Base-by-base conservation (phyloP, 371 early-diverging fungal genomes). In the Syncephalastrum sp. region DNA sequence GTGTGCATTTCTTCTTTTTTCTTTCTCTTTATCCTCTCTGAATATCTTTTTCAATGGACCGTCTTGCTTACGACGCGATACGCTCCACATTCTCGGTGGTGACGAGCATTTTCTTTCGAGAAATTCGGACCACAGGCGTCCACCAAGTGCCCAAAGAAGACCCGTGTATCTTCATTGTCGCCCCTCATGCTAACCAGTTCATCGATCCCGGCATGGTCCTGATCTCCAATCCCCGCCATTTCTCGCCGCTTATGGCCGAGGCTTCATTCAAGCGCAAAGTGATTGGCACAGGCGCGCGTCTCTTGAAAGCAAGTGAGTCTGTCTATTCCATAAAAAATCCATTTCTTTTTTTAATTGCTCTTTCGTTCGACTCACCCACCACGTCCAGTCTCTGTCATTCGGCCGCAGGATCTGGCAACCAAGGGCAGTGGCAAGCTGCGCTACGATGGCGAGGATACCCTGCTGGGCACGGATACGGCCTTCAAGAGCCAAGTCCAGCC, bases 111-210 rank as follows among this genome's bases (percentile, higher is more conserved):
- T 91, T 91, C 64, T 91, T 91, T 72, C 79, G 91, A 50, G 93
- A 93, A 64, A 80, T 92, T 14, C 82, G 78, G 50, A 72, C 75
- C 41, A 82, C 92, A 48, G 92, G 92, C 42, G 61, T 79, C 23
- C 83, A 90, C 67, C 74, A 82, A 50, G 84, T 94, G 52, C 94
- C 94, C 3, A 59, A 62, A 29, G 76, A 75, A 2, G 91, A 86
- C 13, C 91, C 92, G 5, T 86, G 90, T 54, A 86, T 94, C 42
- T 94, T 94, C 70, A 87, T 90, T 45, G 85, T 84, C 15, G 93
- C 90, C 0, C 94, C 94, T 44, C 94, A 93, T 79, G 87, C 89
- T 42, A 92, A 92, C 69, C 94, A 93, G 70, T 82, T 79, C 71
- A 63, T 71, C 16, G 46, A 48, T 27, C 51, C 60, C 13, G 70